Conservation (phyloP, 352 stramenopile genomes). For the Phytophthora pseudosyringae region DNA sequence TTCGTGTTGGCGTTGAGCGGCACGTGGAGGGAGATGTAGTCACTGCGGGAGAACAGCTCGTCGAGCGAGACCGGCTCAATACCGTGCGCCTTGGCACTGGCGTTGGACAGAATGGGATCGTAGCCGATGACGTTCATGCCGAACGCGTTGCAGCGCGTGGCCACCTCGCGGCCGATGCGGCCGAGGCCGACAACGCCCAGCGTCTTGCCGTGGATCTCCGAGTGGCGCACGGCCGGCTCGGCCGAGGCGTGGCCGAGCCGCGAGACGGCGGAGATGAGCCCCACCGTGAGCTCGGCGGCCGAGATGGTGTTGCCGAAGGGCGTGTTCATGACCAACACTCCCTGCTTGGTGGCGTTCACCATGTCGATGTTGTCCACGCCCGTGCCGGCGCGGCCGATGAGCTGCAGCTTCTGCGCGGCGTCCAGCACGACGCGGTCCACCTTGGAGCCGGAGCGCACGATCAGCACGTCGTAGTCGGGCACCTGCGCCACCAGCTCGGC, state of each 20-base stretch:
- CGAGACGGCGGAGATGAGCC: slow-evolving; percentile 88
- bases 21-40: slow-evolving; percentile 97
- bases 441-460: slow-evolving; percentile 87
- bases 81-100: slow-evolving; percentile 74
- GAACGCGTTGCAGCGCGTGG: slow-evolving; percentile 91
- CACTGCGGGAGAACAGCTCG: slow-evolving; percentile 90
- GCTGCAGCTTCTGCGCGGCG: slow-evolving; percentile 60
- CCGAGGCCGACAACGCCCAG: slow-evolving; percentile 94
- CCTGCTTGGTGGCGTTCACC: slow-evolving; percentile 86
- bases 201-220: slow-evolving; percentile 60
- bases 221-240: slow-evolving; percentile 47
- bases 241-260: slow-evolving; percentile 16
- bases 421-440: slow-evolving; percentile 80
- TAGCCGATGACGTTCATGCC: slow-evolving; percentile 96
- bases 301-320: slow-evolving; percentile 95
- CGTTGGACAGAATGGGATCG: slow-evolving; percentile 92
- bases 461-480: slow-evolving; percentile 86
- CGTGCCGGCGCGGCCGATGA: slow-evolving; percentile 91
- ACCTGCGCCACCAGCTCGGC: slow-evolving; percentile 76
- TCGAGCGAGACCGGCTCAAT: slow-evolving; percentile 87
- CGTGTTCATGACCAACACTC: slow-evolving; percentile 97
- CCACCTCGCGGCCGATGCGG: slow-evolving; percentile 94
- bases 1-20: slow-evolving; percentile 95
- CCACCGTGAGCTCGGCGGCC: slow-evolving; percentile 95
- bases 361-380: slow-evolving; percentile 96